Evolutionary conservation across 371 early-diverging fungal genomes (phyloP).

Genomic region (Rhizopus sp.): DNA sequence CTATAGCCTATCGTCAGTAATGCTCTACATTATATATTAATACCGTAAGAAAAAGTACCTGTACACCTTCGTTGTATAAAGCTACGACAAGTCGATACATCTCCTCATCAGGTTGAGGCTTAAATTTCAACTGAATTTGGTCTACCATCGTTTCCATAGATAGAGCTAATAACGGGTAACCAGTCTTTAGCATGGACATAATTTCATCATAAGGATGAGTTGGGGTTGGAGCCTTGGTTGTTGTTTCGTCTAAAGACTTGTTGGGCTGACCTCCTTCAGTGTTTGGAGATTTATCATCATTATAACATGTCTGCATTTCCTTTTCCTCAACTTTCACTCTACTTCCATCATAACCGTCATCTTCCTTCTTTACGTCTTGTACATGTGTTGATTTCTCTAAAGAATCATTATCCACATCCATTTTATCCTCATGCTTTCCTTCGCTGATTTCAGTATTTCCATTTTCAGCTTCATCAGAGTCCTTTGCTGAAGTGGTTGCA

Average conservation of each 20-base stretch:
- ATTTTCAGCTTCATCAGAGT: conserved; percentile 5
- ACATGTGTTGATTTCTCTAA: not conserved
- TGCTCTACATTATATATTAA: too few species aligned
- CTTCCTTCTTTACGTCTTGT: not conserved
- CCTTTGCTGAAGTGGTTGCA: not conserved
- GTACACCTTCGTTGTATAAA: conserved; percentile 85
- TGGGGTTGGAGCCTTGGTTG: conserved; percentile 11
- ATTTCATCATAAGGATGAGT: conserved; percentile 89
- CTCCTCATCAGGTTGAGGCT: conserved; percentile 94
- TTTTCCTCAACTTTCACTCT: not conserved
- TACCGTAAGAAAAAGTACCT: conserved; percentile 46
- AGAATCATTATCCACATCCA: conserved; percentile 4
- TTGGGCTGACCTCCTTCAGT: not conserved
- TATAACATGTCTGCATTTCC: not conserved
- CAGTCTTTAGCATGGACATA: conserved; percentile 95
- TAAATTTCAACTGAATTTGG: conserved; percentile 89
- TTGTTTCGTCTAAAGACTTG: not conserved
- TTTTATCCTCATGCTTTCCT: conserved; percentile 16
- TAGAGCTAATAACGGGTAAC: conserved; percentile 90
- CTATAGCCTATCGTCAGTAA: conserved; percentile 23
- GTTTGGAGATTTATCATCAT: too few species aligned
- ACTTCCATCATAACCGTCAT: not conserved
- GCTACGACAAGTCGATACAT: conserved; percentile 93
- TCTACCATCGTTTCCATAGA: conserved; percentile 98
- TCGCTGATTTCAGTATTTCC: conserved; percentile 3